phyloP scores from a whole-genome alignment of 441 rosid genomes.

The Daphne laureola region DNA sequence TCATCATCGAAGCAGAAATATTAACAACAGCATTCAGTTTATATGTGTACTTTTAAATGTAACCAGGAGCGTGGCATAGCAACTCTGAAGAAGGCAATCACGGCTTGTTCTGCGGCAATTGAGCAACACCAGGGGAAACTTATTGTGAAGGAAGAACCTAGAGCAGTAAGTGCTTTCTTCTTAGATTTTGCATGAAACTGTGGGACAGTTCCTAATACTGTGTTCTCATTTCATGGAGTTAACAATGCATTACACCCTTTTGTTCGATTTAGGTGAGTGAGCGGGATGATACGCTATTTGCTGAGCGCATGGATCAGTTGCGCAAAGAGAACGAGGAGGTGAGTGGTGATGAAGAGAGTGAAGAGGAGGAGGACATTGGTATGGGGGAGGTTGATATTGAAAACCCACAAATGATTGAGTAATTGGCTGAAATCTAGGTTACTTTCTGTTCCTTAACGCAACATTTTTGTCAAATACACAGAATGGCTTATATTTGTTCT shows the following conservation, averaged over 20 bases:
- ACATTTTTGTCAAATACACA: no score
- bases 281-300: slow-evolving; percentile 83
- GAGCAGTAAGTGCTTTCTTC: slow-evolving; percentile 67
- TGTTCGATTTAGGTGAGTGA: slow-evolving; percentile 77
- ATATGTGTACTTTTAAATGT: slow-evolving; percentile 1
- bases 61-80: slow-evolving; percentile 91
- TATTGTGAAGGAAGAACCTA: slow-evolving; percentile 68
- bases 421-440: slow-evolving; percentile 29
- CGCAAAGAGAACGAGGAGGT: slow-evolving; percentile 69
- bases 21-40: no score
- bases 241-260: slow-evolving; percentile 7
- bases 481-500: no score
- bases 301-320: slow-evolving; percentile 93
- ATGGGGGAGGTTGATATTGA: slow-evolving; percentile 85
- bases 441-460: no score
- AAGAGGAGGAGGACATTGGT: slow-evolving; percentile 92
- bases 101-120: slow-evolving; percentile 68
- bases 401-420: slow-evolving; percentile 33
- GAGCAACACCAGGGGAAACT: slow-evolving; percentile 88
- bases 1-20: no score
- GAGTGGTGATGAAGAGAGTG: slow-evolving; percentile 91
- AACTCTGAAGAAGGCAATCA: slow-evolving; percentile 60
- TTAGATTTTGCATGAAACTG: no score
- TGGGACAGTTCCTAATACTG: slow-evolving; percentile 1
- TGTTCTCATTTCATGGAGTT: slow-evolving; percentile 8